Conservation (phyloP, 805 yeast species). For the Schwanniomyces vanrijiae region DNA sequence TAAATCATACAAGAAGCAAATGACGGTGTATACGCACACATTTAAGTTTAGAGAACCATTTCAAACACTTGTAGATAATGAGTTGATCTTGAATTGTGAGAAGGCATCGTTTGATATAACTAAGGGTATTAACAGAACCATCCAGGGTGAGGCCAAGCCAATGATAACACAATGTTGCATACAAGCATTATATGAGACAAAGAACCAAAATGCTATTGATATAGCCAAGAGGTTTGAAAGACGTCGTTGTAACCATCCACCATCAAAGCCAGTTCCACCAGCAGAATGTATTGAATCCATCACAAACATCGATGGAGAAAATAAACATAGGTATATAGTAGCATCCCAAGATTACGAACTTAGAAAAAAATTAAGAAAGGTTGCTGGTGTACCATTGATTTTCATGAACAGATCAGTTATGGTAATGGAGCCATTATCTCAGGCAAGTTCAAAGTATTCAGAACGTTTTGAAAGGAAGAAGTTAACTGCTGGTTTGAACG, state of each 20-base stretch:
- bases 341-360: conserved; percentile 78
- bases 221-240: conserved; percentile 84
- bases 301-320: conserved; percentile 67
- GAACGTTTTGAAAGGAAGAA: conserved; percentile 62
- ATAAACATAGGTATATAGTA: conserved; percentile 88
- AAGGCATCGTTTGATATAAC: conserved; percentile 71
- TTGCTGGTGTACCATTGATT: conserved; percentile 89
- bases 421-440: conserved; percentile 92
- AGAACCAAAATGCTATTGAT: conserved; percentile 74
- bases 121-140: conserved; percentile 76
- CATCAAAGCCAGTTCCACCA: conserved; percentile 60
- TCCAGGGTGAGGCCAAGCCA: conserved; percentile 83
- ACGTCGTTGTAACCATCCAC: conserved; percentile 86
- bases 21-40: conserved; percentile 78
- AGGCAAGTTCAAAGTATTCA: conserved; percentile 50
- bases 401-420: conserved; percentile 89
- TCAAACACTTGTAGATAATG: conserved; percentile 85
- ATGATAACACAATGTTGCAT: conserved; percentile 96
- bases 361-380: conserved; percentile 63
- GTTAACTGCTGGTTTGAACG: conserved; percentile 77
- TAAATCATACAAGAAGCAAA: conserved; percentile 88
- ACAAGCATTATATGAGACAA: conserved; percentile 73
- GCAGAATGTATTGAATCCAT: conserved; percentile 74
- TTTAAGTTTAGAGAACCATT: conserved; percentile 94
- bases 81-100: conserved; percentile 64